Evolutionary conservation across 768 basidiomycete species (phyloP), one percentile per base, ranked within the genome.

Genomic region (Ramaria sp.): DNA sequence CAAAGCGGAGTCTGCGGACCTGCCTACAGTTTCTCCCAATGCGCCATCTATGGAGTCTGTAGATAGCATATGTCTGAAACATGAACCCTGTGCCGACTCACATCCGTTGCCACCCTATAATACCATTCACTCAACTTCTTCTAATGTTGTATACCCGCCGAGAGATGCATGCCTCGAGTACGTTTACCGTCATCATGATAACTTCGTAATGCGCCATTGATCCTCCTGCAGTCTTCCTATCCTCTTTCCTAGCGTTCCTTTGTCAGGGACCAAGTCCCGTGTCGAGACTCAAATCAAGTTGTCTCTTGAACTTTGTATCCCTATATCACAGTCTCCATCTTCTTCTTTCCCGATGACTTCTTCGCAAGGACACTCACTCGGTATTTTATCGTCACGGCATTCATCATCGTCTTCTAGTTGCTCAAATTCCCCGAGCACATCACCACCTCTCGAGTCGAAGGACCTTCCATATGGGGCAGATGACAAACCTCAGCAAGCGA

Each of bases 271-370:
- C 13, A 94, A 95, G 68, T 91, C 88, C 45, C 80, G 92, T 32
- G 92, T 95, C n/a, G 92, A 95, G 67, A 95, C 92, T 2, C 92
- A 95, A 72, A 83, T 95, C 48, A 82, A 91, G 63, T 79, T 94
- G 38, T 79, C 83, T 3, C 73, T 95, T 37, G 86, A 91, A 63
- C 73, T 90, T 48, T 85, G 85, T 4, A 79, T 85, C 61, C 73
- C 81, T 22, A 82, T 75, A 61, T 65, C 41, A 18, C 13, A n/a
- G 30, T 54, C 52, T 12, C 20, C 42, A 4, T 25, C 53, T 6
- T 45, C 27, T n/a, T 3, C 36, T 10, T 55, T 32, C 3, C 27
- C 43, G 30, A 50, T 34, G 28, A 6, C 16, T 36, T 37, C 32
- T 43, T 24, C 38, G 20, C 30, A n/a, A 15, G 38, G 25, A 36